phyloP scores from a whole-genome alignment of 805 yeast genomes.

The Candida nanaspora region DNA sequence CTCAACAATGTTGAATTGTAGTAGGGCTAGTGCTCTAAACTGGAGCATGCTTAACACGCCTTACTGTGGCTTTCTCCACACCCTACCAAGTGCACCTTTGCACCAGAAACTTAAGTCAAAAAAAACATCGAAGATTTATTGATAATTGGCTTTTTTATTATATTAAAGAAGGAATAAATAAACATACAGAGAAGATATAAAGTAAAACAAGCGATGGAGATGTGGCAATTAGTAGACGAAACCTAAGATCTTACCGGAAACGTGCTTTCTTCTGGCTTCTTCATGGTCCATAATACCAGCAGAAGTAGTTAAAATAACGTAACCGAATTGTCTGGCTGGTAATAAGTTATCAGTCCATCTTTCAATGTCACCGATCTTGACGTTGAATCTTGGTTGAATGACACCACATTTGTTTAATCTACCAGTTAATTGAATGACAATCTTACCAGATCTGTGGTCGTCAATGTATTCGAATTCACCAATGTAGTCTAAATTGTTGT shows the following conservation, averaged over 20 bases:
- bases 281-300: conserved; percentile 99
- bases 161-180: not conserved
- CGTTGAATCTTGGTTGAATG: conserved; percentile 97
- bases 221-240: conserved; percentile 71
- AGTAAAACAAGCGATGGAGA: not conserved
- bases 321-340: conserved; percentile 99
- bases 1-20: too few relatives aligned
- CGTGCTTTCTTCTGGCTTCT: conserved; percentile 99
- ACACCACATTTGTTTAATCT: conserved; percentile 99
- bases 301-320: conserved; percentile 95
- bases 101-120: too few relatives aligned
- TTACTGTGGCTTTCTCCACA: too few relatives aligned
- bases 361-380: conserved; percentile 90
- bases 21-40: too few relatives aligned
- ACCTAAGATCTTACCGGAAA: conserved; percentile 98
- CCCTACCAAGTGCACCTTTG: too few relatives aligned
- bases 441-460: conserved; percentile 99
- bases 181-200: not conserved
- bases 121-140: too few relatives aligned
- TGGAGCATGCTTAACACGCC: too few relatives aligned
- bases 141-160: too few relatives aligned
- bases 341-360: conserved; percentile 98
- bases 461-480: conserved; percentile 98
- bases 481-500: conserved; percentile 72
- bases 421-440: conserved; percentile 95